phyloP scores from a whole-genome alignment of 2,329 filamentous ascomycete species.

The Leptographium lundbergii region DNA sequence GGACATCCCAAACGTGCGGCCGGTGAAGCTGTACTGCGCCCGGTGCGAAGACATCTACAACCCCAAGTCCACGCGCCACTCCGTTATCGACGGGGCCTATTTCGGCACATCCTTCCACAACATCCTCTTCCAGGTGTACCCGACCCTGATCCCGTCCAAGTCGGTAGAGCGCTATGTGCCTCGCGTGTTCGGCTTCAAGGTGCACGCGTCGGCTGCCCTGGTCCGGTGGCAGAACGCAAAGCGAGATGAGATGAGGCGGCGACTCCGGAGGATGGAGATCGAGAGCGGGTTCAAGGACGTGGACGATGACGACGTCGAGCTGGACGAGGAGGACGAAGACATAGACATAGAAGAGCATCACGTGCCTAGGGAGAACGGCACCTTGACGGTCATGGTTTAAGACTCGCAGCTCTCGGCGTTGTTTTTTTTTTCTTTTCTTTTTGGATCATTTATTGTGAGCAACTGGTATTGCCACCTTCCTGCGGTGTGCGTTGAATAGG shows the following conservation, averaged over 20 bases:
- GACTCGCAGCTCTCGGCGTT: not conserved
- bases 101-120: slow-evolving; percentile 98
- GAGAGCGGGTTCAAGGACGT: slow-evolving; percentile 71
- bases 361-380: not conserved
- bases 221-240: slow-evolving; percentile 81
- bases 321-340: slow-evolving; percentile 37
- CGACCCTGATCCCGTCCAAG: slow-evolving; percentile 77
- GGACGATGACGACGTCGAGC: slow-evolving; percentile 46
- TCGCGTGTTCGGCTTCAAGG: slow-evolving; percentile 84
- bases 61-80: slow-evolving; percentile 92
- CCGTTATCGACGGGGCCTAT: slow-evolving; percentile 91
- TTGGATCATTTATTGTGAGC: not conserved
- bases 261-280: slow-evolving; percentile 58
- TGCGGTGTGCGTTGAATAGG: not conserved
- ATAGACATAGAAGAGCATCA: slow-evolving; percentile 2
- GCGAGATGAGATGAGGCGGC: slow-evolving; percentile 68
- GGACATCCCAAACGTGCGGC: slow-evolving; percentile 74
- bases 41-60: slow-evolving; percentile 99
- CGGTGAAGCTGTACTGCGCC: slow-evolving; percentile 93
- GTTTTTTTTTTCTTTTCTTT: not conserved
- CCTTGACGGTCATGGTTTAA: not conserved
- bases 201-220: slow-evolving; percentile 79
- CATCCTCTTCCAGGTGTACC: slow-evolving; percentile 97
- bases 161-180: slow-evolving; percentile 77
- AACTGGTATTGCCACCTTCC: not conserved